Percentiles rank a stretch among this genome's conserved stretches.
Evolutionary conservation across 2,329 filamentous ascomycete genomes (phyloP).

Genomic region (Exophiala oligosperma): DNA sequence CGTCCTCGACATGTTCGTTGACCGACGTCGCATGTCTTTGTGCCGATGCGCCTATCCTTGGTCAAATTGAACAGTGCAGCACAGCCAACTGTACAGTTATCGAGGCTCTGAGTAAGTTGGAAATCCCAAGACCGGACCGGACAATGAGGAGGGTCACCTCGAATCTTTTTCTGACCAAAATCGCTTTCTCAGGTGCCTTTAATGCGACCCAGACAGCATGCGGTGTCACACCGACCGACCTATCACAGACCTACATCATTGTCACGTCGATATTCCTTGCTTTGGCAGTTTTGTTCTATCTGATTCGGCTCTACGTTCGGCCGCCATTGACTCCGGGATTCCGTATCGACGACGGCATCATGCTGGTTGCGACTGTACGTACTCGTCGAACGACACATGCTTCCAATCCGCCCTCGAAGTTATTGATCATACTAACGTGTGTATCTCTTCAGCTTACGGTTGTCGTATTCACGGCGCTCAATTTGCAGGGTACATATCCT

Average conservation of each 20-base stretch:
- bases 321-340: constrained; percentile 1
- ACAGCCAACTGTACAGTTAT: constrained; percentile 34
- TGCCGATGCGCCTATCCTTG: constrained; percentile 30
- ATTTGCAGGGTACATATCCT: constrained; percentile 46
- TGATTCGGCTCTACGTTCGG: not conserved
- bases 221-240: not conserved
- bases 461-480: constrained; percentile 7
- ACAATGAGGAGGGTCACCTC: not conserved
- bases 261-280: constrained; percentile 2
- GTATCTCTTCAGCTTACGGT: not conserved
- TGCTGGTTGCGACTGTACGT: constrained; percentile 11
- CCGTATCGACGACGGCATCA: constrained; percentile 4
- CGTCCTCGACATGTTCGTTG: constrained; percentile 23
- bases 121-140: not conserved
- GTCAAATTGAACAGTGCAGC: constrained; percentile 30
- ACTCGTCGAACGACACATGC: not conserved
- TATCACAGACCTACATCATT: not conserved
- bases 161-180: not conserved
- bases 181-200: not conserved
- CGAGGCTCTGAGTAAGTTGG: constrained; percentile 26
- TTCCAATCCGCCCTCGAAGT: not conserved
- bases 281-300: constrained; percentile 1
- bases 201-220: not conserved
- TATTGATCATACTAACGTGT: not conserved
- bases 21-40: constrained; percentile 34